Conservation (phyloP, 306 rosid species). For the Elaeagnus macrophylla region DNA sequence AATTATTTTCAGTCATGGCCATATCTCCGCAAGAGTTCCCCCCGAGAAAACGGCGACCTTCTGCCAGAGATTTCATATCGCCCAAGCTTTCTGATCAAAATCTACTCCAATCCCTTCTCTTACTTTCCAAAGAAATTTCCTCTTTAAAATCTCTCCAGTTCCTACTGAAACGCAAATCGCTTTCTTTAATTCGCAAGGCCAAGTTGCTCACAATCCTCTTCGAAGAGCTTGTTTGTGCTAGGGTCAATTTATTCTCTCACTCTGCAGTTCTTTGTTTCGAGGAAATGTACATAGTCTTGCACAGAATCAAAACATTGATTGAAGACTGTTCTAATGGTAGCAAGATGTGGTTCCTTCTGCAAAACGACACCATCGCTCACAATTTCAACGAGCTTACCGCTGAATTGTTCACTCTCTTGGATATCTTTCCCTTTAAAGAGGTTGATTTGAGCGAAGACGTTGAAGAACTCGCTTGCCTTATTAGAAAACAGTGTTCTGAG, state of each 20-base stretch:
- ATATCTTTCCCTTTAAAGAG: conserved; percentile 57
- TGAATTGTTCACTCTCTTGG: conserved; percentile 62
- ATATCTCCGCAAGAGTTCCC: conserved; percentile 42
- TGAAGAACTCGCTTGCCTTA: conserved; percentile 40
- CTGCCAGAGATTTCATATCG: conserved; percentile 45
- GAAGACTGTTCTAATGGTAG: conserved; percentile 60
- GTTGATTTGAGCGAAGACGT: conserved; percentile 54
- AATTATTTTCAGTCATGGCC: conserved; percentile 34
- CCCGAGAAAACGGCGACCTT: conserved; percentile 51
- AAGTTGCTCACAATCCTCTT: conserved; percentile 46
- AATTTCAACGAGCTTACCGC: conserved; percentile 51
- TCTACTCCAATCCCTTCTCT: conserved; percentile 48
- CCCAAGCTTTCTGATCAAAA: conserved; percentile 29
- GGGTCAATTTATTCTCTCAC: conserved; percentile 12
- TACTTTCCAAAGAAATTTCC: conserved; percentile 44
- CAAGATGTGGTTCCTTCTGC: conserved; percentile 55
- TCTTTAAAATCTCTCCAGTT: conserved; percentile 25
- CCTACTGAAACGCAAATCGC: conserved; percentile 35
- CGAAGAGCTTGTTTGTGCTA: conserved; percentile 39
- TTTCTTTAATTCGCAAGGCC: conserved; percentile 46
- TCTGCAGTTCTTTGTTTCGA: conserved; percentile 60
- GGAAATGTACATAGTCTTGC: conserved; percentile 66
- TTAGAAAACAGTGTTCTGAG: conserved; percentile 51
- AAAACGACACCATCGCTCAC: conserved; percentile 39
- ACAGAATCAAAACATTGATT: conserved; percentile 50